Base-by-base conservation (phyloP, 139 green algal species). In the Chlorella sp. region DNA sequence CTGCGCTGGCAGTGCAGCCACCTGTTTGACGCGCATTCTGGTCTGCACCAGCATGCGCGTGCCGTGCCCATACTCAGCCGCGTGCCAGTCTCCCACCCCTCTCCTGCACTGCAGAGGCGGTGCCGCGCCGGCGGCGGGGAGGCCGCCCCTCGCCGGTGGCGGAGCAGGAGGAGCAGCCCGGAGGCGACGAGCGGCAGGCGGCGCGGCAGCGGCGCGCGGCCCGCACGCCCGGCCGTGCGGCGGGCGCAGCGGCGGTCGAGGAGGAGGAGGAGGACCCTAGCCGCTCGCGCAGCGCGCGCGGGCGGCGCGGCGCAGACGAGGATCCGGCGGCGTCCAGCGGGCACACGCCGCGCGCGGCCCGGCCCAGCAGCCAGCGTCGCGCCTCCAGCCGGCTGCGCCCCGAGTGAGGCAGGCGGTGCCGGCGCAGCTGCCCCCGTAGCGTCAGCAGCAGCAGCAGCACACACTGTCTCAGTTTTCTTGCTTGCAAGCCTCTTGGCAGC, bases 181-280 rank as follows among this genome's bases (percentile, higher is more conserved):
- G 14, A 62, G 53, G 14, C 19, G 29, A 25, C 53, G 31, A 21
- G 19, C 53, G 53, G 8, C 31, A 36, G 31, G 29, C 23, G 23
- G 23, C 14, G 23, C 29, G 12, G 23, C 53, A 33, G 8, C 14
- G 12, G 15, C 53, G 19, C 53, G n/a, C 31, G 53, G 23, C 53
- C 31, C 14, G 17, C 46, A 55, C 14, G 14, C 46, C 46, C 14
- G 17, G 14, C 45, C 29, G 6, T 50, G 46, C n/a, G 38, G 65
- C 68, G 66, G n/a, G n/a, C n/a, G n/a, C n/a, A n/a, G n/a, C n/a
- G n/a, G n/a, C n/a, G n/a, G n/a, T n/a, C n/a, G 69, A 75, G 14
- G 69, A 66, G 11, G 69, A 42, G 31, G 69, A 29, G 3, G n/a
- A 29, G 27, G 69, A 35, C 15, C 69, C 69, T 53, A 67, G n/a